A percentile compares a stretch with the other conserved stretches of the same genome.
Evolutionary conservation across 164 flowering plant genomes (phyloP).

Genomic region (Nelumbo lutea): DNA sequence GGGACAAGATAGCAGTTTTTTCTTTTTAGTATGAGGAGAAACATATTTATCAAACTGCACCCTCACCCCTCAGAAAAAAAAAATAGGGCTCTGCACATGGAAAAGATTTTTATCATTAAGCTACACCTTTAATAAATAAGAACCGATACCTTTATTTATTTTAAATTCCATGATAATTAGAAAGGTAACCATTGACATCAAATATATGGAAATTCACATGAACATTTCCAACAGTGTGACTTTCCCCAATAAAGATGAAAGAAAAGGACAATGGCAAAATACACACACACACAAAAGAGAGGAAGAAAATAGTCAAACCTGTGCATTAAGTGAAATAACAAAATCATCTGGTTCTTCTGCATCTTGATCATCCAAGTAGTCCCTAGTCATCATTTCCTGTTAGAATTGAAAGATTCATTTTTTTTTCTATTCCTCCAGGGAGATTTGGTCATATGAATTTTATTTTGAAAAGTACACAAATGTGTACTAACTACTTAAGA

Average conservation of each 20-base stretch:
- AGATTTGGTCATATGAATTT: background rate
- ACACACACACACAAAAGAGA: background rate
- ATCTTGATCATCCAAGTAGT: constrained; percentile 92
- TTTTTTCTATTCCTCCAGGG: background rate
- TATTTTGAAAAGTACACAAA: background rate
- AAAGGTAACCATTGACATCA: no score
- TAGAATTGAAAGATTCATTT: background rate
- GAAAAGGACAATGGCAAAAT: no score
- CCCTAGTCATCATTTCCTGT: constrained; percentile 88
- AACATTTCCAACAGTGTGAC: background rate
- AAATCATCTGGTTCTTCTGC: constrained; percentile 99
- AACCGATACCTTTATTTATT: no score
- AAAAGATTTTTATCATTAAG: no score
- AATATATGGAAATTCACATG: background rate
- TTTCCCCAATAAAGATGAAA: no score
- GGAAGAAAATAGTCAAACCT: constrained; percentile 38
- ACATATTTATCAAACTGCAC: no score
- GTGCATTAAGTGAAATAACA: constrained; percentile 84
- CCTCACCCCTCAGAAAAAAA: no score
- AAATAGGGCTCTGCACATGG: no score
- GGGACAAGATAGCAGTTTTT: background rate
- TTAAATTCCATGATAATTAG: background rate
- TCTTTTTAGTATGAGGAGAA: background rate
- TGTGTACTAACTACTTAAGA: constrained; percentile 1
- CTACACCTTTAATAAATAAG: no score